A percentile compares a stretch with the other conserved stretches of the same genome.
phyloP scores from a whole-genome alignment of 768 basidiomycete genomes.

The Trametes cingulata region DNA sequence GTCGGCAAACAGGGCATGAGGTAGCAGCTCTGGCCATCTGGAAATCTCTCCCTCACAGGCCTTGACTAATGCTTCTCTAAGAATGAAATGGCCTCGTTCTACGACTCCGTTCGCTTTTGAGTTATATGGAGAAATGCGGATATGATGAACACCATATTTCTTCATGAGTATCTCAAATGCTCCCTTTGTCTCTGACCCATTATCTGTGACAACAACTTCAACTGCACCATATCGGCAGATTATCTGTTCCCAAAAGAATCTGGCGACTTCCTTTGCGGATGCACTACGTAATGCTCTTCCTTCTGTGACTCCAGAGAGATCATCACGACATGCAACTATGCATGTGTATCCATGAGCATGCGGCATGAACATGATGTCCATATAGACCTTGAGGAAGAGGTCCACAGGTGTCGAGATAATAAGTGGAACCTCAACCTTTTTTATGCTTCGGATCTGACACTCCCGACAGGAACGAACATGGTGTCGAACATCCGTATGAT shows the following conservation, averaged over 20 bases:
- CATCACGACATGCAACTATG: constrained; percentile 33
- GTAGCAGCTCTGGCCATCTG: constrained; percentile 29
- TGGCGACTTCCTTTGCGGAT: constrained; percentile 22
- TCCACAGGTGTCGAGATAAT: constrained; percentile 18
- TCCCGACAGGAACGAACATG: constrained; percentile 20
- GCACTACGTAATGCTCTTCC: constrained; percentile 27
- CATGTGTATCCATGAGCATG: constrained; percentile 18
- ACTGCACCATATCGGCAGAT: constrained; percentile 35
- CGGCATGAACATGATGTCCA: constrained; percentile 25
- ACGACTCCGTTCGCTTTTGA: constrained; percentile 40
- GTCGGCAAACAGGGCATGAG: constrained; percentile 30
- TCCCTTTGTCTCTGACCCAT: constrained; percentile 29
- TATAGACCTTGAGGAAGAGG: constrained; percentile 16
- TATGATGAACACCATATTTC: constrained; percentile 26
- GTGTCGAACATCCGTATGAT: constrained; percentile 21
- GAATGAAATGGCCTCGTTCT: constrained; percentile 34
- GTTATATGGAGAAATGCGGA: constrained; percentile 38
- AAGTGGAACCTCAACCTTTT: constrained; percentile 20
- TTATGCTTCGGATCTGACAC: constrained; percentile 22
- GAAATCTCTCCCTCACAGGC: constrained; percentile 21
- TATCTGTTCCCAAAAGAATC: constrained; percentile 37
- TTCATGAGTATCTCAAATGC: constrained; percentile 18
- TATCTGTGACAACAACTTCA: constrained; percentile 32
- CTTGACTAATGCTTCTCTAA: constrained; percentile 36
- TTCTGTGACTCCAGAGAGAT: constrained; percentile 32